Evolutionary conservation across 192 early-diverging fungal genomes (phyloP).

Genomic region (Spizellomyces punctatus): DNA sequence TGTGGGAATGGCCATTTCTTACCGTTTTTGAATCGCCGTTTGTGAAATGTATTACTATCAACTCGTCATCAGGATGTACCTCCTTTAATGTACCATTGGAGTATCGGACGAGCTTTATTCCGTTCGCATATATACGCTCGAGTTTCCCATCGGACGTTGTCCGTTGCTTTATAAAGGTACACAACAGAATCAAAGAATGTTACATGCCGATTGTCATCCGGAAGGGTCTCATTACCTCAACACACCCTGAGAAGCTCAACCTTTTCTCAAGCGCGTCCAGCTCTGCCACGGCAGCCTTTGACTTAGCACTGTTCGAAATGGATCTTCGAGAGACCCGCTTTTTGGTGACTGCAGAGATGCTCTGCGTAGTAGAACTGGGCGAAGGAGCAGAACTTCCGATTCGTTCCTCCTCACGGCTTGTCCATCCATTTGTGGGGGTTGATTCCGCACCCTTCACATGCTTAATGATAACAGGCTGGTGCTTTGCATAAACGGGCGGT

Average conservation of each 20-base stretch:
- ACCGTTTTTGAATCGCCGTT: slow-evolving; percentile 45
- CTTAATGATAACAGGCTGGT: slow-evolving; percentile 5
- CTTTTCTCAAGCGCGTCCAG: slow-evolving; percentile 17
- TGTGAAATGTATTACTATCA: slow-evolving; percentile 23
- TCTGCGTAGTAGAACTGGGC: too few species aligned
- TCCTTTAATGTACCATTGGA: slow-evolving; percentile 36
- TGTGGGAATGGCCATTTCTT: background rate
- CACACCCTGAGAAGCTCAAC: slow-evolving; percentile 1
- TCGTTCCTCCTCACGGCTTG: too few species aligned
- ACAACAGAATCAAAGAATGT: too few species aligned
- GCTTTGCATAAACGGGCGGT: background rate
- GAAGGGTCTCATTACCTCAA: slow-evolving; percentile 10
- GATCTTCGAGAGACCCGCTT: too few species aligned
- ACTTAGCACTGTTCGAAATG: too few species aligned
- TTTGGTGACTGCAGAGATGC: too few species aligned
- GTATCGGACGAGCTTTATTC: slow-evolving; percentile 17
- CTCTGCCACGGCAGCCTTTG: background rate
- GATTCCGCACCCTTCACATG: background rate
- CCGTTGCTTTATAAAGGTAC: background rate
- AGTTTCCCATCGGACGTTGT: slow-evolving; percentile 24
- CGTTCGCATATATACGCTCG: slow-evolving; percentile 17
- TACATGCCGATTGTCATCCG: too few species aligned
- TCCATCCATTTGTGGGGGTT: too few species aligned
- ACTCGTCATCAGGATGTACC: slow-evolving; percentile 4
- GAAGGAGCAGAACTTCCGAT: too few species aligned